Evolutionary conservation across 2,329 filamentous ascomycete genomes (phyloP).

Genomic region (Apiospora arundinis): DNA sequence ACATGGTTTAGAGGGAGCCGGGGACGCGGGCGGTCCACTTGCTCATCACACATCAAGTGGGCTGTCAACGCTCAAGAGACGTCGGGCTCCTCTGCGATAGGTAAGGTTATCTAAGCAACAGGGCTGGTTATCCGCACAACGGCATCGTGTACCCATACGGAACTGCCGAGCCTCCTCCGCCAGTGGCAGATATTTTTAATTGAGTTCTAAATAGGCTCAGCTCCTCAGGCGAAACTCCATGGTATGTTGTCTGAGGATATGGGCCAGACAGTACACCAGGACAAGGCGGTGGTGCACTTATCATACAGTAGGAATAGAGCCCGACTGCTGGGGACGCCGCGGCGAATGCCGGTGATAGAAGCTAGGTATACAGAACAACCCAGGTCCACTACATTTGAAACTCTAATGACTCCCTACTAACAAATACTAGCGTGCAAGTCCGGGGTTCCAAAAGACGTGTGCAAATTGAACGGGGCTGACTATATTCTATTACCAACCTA

Average conservation of each 20-base stretch:
- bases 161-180: neutral
- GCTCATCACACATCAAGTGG: neutral
- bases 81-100: neutral
- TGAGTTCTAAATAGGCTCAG: neutral
- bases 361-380: neutral
- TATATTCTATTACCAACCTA: neutral
- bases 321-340: neutral
- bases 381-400: neutral
- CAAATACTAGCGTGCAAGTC: neutral
- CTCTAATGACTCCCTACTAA: neutral
- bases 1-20: neutral
- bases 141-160: neutral
- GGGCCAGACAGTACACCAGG: neutral
- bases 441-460: neutral
- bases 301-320: neutral
- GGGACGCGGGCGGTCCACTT: neutral
- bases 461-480: neutral
- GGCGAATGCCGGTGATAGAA: neutral
- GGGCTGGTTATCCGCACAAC: neutral
- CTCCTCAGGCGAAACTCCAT: neutral
- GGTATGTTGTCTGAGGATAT: neutral
- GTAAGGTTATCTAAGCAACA: neutral
- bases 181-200: neutral
- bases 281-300: too few relatives aligned
- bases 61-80: neutral